Evolutionary conservation across 345 rosid species (phyloP), one percentile per base, ranked within the genome.

Genomic region (Sonneratia alba): DNA sequence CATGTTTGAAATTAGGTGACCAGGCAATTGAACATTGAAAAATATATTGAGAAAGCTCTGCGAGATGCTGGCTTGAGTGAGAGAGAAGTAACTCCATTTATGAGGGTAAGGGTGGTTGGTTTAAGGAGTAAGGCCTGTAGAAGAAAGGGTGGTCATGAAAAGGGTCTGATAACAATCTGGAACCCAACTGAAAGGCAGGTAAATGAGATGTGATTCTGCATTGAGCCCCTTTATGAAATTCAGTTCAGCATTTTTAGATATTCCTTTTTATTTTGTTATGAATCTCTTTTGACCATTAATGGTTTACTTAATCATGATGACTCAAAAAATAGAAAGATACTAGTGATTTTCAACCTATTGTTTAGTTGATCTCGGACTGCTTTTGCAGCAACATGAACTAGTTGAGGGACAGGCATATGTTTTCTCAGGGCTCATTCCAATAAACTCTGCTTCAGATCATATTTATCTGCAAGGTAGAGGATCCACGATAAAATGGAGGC

Each of bases 161-260:
- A 88, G 81, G 97, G 93, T 70, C 80, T 92, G 45, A 79, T 95
- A 83, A 90, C 97, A 62, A 87, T 92, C 79, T 95, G 99, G 99
- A 86, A 85, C 76, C 99, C 99, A 11, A 87, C 96, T 9, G 97
- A 90, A 79, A 83, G 79, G 80, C 97, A 88, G 96, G 99, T 89
- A 70, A 75, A 70, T 72, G 49, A 51, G 69, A 65, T 15, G n/a
- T 71, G 55, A 14, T 36, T 70, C 45, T 70, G 24, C 36, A 61
- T 32, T 51, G 18, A 36, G 65, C 70, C 24, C 76, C 49, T 73
- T 27, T 9, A 10, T 24, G 38, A 62, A 14, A 43, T 37, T 73
- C 64, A 24, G 43, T 40, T 57, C 7, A 67, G 45, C 66, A 15
- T 66, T 49, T 66, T 37, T 27, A 48, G 36, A 19, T 66, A 7